These are phyloP conservation scores for Nadsonia starkeyi-henricii DNA, from an alignment of 1,139 yeast genomes.

Conservation along the genomic window DNA sequence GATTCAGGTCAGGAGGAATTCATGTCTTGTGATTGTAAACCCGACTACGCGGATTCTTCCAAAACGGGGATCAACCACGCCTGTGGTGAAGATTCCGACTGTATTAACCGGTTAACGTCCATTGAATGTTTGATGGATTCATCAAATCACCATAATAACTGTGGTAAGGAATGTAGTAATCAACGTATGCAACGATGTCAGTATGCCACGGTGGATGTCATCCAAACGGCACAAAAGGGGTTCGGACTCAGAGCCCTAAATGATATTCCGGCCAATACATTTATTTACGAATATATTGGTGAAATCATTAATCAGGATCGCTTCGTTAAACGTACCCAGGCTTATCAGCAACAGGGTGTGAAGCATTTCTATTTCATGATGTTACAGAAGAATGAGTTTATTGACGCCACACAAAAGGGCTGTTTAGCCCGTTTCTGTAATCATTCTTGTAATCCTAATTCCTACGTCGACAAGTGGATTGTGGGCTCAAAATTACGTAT, in stretches of 20 bases:
- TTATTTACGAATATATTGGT: conserved; percentile 85
- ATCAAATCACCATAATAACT: conserved; percentile 28
- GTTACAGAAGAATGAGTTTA: conserved; percentile 84
- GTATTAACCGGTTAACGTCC: conserved; percentile 83
- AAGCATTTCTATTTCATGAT: conserved; percentile 94
- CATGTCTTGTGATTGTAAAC: conserved; percentile 83
- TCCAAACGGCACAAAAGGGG: conserved; percentile 74
- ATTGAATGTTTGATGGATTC: conserved; percentile 78
- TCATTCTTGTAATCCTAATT: conserved; percentile 90
- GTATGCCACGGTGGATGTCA: conserved; percentile 60
- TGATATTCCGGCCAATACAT: conserved; percentile 44
- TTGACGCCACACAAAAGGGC: conserved; percentile 87
- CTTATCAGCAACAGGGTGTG: conserved; percentile 56
- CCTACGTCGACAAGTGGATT: conserved; percentile 94
- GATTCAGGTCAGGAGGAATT: conserved; percentile 54
- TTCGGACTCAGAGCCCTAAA: conserved; percentile 70
- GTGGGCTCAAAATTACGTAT: conserved; percentile 79
- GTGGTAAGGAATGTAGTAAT: conserved; percentile 73
- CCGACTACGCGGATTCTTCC: conserved; percentile 29
- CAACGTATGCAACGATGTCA: conserved; percentile 71
- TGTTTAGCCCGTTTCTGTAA: conserved; percentile 83
- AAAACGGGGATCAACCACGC: conserved; percentile 40
- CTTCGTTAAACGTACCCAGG: conserved; percentile 59
- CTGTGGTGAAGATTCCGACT: conserved; percentile 75
- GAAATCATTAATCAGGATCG: conserved; percentile 73